phyloP scores from a whole-genome alignment of 2,329 filamentous ascomycete species.

The Paradendryphiella salina region DNA sequence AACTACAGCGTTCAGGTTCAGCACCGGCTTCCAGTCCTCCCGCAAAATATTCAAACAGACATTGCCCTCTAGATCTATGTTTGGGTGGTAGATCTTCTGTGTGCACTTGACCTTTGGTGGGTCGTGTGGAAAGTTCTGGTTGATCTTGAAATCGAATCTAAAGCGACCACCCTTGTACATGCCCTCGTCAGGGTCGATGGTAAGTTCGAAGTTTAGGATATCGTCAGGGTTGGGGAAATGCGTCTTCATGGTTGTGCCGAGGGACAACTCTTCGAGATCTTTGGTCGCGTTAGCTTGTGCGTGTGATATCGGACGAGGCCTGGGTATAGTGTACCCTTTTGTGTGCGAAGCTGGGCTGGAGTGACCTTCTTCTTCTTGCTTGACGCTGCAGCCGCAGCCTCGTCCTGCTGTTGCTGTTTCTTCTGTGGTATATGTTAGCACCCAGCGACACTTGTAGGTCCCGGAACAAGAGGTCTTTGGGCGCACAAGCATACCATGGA shows the following conservation, averaged over 20 bases:
- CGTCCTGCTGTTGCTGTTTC: slow-evolving; percentile 90
- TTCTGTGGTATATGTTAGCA: slow-evolving; percentile 61
- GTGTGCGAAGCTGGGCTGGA: slow-evolving; percentile 89
- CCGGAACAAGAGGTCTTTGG: background rate
- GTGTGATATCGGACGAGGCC: background rate
- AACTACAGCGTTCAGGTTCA: slow-evolving; percentile 95
- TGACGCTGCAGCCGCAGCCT: slow-evolving; percentile 75
- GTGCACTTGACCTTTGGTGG: slow-evolving; percentile 96
- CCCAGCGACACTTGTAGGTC: background rate
- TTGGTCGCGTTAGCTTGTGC: slow-evolving; percentile 16
- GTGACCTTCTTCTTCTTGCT: slow-evolving; percentile 99
- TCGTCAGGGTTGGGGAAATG: slow-evolving; percentile 82
- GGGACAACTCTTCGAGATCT: slow-evolving; percentile 81
- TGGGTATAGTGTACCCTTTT: slow-evolving; percentile 71
- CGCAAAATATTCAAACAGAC: slow-evolving; percentile 96
- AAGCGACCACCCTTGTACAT: slow-evolving; percentile 89
- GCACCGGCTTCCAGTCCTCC: slow-evolving; percentile 98
- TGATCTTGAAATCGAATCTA: slow-evolving; percentile 88
- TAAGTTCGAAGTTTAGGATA: slow-evolving; percentile 81
- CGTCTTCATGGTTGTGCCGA: slow-evolving; percentile 78
- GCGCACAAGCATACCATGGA: slow-evolving; percentile 72
- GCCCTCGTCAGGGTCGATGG: slow-evolving; percentile 81
- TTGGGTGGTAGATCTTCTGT: slow-evolving; percentile 99
- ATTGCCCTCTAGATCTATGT: slow-evolving; percentile 97
- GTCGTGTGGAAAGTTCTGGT: slow-evolving; percentile 94